Base-by-base conservation (phyloP, 2,329 filamentous ascomycete genomes). In the Fonsecaea multimorphosa region DNA sequence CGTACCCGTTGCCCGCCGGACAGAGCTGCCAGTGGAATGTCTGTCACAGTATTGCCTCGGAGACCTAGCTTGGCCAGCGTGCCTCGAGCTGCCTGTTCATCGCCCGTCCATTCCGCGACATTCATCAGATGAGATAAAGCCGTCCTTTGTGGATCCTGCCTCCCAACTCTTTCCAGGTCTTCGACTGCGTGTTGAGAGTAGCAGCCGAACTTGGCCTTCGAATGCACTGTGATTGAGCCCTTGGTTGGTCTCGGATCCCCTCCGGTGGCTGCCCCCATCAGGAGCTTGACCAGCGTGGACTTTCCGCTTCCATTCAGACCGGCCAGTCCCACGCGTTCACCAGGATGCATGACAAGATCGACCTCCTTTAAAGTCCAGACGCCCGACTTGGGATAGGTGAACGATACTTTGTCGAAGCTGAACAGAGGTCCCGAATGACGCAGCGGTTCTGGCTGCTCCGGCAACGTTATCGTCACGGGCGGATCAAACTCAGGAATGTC, bases 281-380 rank as follows among this genome's bases (percentile, higher is more conserved):
- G 83, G 3, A 94, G 79, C 55, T 86, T 88, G 64, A 94, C 83
- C 9, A 96, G 81, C 0, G 92, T 95, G 1, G 91, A 92, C 76
- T 96, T 96, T 1, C 92, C 92, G 0, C 87, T 86, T 0, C 92
- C 92, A 74, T 96, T 96, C 51, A 95, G 81, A 0, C 92, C 92
- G 27, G 92, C 82, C 46, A 96, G 83, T 0, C 91, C 92, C 27
- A 94, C 81, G 0, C 91, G 85, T 68, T 92, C 90, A 9, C 91
- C 90, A 75, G 87, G 86, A 65, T 91, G 85, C 12, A 96, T 84
- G 0, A 88, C 89, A 12, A 96, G 77, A 57, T 84, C 86, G 32
- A 93, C 78, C 8, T 88, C 86, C 24, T 86, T 83, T 16, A 95
- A 76, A 9, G 89, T 80, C 0, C 78, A 73, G 4, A 80, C 78